Base-by-base conservation (phyloP, 192 early-diverging fungal species). In the Helicostylum pulchrum region DNA sequence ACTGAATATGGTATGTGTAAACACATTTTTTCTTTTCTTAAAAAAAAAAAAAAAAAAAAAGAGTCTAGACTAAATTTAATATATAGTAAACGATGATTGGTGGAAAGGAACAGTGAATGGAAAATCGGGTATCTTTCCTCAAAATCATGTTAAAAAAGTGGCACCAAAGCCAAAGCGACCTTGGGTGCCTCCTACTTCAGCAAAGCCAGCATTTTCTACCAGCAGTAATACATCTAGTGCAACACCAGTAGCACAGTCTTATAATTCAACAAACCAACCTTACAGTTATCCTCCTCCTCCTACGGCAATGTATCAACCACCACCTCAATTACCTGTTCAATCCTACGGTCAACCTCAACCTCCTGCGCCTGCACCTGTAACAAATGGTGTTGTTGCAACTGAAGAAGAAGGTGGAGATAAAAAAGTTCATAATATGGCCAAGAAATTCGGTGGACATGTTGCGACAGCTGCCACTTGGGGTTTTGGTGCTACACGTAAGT, bases 31-130 rank as follows among this genome's bases (percentile, higher is more conserved):
- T 46, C 8, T 26, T n/a, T 34, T 46, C 8, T 26, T n/a, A 17
- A 7, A 39, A 15, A n/a, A 62, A 19, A 43, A 48, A 31, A 54
- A 23, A 52, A 42, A 7, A 52, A 44, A 10, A 2, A 20, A 11
- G 39, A 12, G 58, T 0, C 8, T 43, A 39, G 36, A 23, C 47
- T 31, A 53, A 49, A 54, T 26, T 34, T 59, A 2, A 48, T 44
- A 30, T 48, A 21, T 53, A 76, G 74, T 76, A 17, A 71, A 76
- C 15, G 51, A 72, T 47, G 70, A 76, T 32, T 76, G 74, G 74
- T 76, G 65, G 68, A 48, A 70, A 39, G 74, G 74, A 12, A 63
- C 50, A 17, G 23, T 76, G 4, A 49, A 68, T 12, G 68, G 65
- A 26, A 66, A 44, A 11, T 59, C 55, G 10, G 74, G 74, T 45